Conservation (phyloP, 1,284 basidiomycete genomes). For the Sporisorium graminicola region DNA sequence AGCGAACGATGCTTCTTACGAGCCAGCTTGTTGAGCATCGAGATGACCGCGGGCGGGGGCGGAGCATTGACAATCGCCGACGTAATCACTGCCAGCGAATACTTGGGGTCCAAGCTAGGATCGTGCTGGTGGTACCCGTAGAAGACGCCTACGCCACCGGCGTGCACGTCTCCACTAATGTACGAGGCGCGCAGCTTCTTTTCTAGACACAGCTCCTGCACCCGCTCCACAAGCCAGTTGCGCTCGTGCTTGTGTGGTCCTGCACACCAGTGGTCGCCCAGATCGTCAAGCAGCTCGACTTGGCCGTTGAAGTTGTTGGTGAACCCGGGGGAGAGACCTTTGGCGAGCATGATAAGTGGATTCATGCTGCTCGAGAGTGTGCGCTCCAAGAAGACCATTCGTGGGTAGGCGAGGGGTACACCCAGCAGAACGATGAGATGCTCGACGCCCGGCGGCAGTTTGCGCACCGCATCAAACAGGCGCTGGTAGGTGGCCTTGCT, state of each 20-base stretch:
- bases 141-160: conserved; percentile 57
- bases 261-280: conserved; percentile 81
- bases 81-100: conserved; percentile 66
- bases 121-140: conserved; percentile 55
- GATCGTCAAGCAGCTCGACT: conserved; percentile 69
- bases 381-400: conserved; percentile 68
- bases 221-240: conserved; percentile 84
- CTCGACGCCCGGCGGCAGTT: conserved; percentile 59
- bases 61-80: conserved; percentile 71
- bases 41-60: conserved; percentile 82
- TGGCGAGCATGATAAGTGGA: conserved; percentile 65
- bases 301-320: conserved; percentile 69
- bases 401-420: conserved; percentile 68
- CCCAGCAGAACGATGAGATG: conserved; percentile 68
- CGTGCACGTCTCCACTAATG: conserved; percentile 68
- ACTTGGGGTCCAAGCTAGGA: conserved; percentile 62
- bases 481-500: conserved; percentile 59
- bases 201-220: conserved; percentile 62
- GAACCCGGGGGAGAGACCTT: conserved; percentile 57
- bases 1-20: conserved; percentile 79
- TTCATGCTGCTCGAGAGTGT: conserved; percentile 62
- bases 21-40: conserved; percentile 83
- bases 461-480: conserved; percentile 55
- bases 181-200: conserved; percentile 62
- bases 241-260: conserved; percentile 80